Percentiles rank a stretch among this genome's conserved stretches.
Evolutionary conservation across 768 basidiomycete genomes (phyloP).

Genomic region (Lactarius sanguifluus): DNA sequence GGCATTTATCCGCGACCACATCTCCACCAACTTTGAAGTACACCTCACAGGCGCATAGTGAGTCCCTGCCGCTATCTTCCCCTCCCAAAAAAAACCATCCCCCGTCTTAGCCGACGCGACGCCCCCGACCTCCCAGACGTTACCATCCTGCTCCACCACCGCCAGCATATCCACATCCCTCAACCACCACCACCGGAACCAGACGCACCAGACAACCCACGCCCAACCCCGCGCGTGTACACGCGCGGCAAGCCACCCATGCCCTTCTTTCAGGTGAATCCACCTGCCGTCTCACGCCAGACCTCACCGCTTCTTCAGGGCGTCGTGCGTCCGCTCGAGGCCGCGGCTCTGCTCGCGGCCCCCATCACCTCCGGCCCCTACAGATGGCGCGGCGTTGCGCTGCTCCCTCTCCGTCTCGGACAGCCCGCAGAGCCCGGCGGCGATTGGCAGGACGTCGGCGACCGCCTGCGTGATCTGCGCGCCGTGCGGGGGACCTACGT

Average conservation of each 20-base stretch:
- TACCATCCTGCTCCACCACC: conserved; percentile 47
- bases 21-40: conserved; percentile 50
- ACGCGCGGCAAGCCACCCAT: conserved; percentile 28
- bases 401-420: conserved; percentile 40
- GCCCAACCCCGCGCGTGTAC: background rate
- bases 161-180: conserved; percentile 45
- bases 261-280: conserved; percentile 31
- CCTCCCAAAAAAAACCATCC: background rate
- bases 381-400: conserved; percentile 54
- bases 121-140: conserved; percentile 38
- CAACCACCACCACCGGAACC: conserved; percentile 17
- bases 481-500: conserved; percentile 32
- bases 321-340: conserved; percentile 44
- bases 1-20: conserved; percentile 49
- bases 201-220: background rate
- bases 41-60: conserved; percentile 59
- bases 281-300: conserved; percentile 13
- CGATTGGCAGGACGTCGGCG: conserved; percentile 35
- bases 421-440: conserved; percentile 11
- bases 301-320: conserved; percentile 38
- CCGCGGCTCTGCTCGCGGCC: conserved; percentile 47
- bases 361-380: conserved; percentile 36
- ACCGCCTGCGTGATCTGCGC: conserved; percentile 34
- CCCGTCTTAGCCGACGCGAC: conserved; percentile 49
- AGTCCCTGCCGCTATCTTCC: conserved; percentile 32